A percentile compares a stretch with the other conserved stretches of the same genome.
Evolutionary conservation across 1,284 basidiomycete species (phyloP).

Genomic region (Melampsora americana): DNA sequence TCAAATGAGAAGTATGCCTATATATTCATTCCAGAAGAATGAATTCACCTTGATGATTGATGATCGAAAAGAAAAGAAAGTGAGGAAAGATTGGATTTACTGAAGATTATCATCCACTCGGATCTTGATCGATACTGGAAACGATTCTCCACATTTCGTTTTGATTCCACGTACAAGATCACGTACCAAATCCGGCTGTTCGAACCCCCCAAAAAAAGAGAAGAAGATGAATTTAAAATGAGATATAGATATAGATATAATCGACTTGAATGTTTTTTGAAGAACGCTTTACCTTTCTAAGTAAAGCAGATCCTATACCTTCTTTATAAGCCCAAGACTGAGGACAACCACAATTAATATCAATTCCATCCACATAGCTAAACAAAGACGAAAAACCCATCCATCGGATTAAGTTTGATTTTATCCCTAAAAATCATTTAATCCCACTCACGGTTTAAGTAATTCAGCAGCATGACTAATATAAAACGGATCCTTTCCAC

Average conservation of each 20-base stretch:
- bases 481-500: conserved; percentile 58
- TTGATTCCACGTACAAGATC: conserved; percentile 62
- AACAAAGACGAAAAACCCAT: neutral
- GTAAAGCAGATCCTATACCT: conserved; percentile 61
- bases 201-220: neutral
- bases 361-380: conserved; percentile 58
- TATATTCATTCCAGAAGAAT: neutral
- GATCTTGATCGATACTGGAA: conserved; percentile 63
- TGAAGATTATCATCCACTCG: conserved; percentile 60
- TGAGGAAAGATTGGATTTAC: conserved; percentile 52
- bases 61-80: neutral
- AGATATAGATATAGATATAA: neutral
- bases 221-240: neutral
- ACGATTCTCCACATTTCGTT: conserved; percentile 59
- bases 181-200: conserved; percentile 59
- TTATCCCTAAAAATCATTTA: neutral
- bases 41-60: neutral
- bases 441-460: conserved; percentile 53
- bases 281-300: conserved; percentile 55
- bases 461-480: conserved; percentile 63
- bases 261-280: neutral
- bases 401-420: no score
- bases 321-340: conserved; percentile 61
- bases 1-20: conserved; percentile 59
- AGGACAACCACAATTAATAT: conserved; percentile 63